phyloP scores from a whole-genome alignment of 805 yeast species.

The Tetrapisispora arboricola region DNA sequence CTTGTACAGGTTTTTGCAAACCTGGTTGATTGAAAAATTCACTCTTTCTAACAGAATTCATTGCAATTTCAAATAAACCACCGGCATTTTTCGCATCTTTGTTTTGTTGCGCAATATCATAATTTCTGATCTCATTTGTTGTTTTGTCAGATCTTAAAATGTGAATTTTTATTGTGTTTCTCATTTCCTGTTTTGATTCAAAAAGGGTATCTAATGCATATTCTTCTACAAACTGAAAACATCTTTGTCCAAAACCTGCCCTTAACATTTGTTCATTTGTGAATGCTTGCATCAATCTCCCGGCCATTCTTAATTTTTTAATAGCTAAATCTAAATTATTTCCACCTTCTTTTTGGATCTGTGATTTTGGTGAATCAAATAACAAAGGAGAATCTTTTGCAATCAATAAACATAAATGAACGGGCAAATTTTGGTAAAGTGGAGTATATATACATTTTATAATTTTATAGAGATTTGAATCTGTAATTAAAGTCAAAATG shows the following conservation, averaged over 20 bases:
- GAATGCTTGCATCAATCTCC: slow-evolving; percentile 80
- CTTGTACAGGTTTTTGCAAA: slow-evolving; percentile 47
- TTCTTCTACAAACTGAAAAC: slow-evolving; percentile 68
- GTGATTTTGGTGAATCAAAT: slow-evolving; percentile 56
- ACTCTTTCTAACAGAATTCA: slow-evolving; percentile 50
- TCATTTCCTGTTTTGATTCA: slow-evolving; percentile 17
- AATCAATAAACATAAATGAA: slow-evolving; percentile 69
- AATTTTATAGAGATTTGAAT: slow-evolving; percentile 29
- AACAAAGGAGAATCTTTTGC: slow-evolving; percentile 64
- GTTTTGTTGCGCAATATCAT: slow-evolving; percentile 82
- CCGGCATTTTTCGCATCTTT: slow-evolving; percentile 61
- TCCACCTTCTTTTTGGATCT: slow-evolving; percentile 42
- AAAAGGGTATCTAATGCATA: slow-evolving; percentile 44
- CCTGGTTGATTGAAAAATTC: slow-evolving; percentile 43
- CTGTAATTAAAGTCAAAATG: slow-evolving; percentile 38
- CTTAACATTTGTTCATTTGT: slow-evolving; percentile 83
- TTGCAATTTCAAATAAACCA: slow-evolving; percentile 66
- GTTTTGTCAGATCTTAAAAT: slow-evolving; percentile 59
- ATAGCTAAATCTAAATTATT: slow-evolving; percentile 63
- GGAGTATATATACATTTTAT: slow-evolving; percentile 43
- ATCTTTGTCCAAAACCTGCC: slow-evolving; percentile 66
- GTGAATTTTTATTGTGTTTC: slow-evolving; percentile 67
- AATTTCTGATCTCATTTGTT: slow-evolving; percentile 60
- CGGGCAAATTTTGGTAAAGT: slow-evolving; percentile 53
- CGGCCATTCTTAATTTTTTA: slow-evolving; percentile 67